A percentile compares a stretch with the other conserved stretches of the same genome.
Conservation (phyloP, 176 grass and related monocot species). For the Saccharum officinarum region DNA sequence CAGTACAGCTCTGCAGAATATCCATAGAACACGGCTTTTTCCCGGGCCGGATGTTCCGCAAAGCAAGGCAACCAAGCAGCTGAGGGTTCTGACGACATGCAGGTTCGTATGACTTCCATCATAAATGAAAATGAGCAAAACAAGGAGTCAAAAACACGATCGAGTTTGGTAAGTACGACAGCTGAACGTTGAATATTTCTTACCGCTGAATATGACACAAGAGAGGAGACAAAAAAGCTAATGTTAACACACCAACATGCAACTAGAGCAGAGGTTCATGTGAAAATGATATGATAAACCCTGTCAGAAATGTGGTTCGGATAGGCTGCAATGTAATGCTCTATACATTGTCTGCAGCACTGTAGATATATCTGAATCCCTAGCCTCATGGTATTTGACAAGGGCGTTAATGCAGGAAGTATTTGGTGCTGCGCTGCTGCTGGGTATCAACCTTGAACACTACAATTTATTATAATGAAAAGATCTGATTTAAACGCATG, state of each 20-base stretch:
- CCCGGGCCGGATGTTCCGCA: background rate
- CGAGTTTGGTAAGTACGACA: background rate
- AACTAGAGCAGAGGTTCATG: background rate
- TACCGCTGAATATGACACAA: background rate
- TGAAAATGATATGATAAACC: constrained; percentile 3
- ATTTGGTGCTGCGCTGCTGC: too few species aligned
- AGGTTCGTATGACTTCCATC: constrained; percentile 1
- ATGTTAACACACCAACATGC: background rate
- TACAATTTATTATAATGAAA: constrained; percentile 17
- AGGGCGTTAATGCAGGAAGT: background rate
- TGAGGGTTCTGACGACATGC: background rate
- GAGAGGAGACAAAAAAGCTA: background rate
- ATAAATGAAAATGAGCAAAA: background rate
- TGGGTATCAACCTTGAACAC: background rate
- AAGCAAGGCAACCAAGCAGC: constrained; percentile 17
- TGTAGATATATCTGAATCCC: background rate
- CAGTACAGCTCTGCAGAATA: constrained; percentile 16
- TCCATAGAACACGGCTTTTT: constrained; percentile 31
- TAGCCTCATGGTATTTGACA: background rate
- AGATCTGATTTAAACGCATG: background rate
- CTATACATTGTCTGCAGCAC: background rate
- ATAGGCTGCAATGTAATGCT: background rate
- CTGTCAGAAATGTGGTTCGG: background rate
- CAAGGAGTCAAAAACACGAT: background rate
- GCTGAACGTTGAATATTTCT: background rate